Conservation (phyloP, 352 stramenopile genomes). For the Stephanocyclus meneghinianus region DNA sequence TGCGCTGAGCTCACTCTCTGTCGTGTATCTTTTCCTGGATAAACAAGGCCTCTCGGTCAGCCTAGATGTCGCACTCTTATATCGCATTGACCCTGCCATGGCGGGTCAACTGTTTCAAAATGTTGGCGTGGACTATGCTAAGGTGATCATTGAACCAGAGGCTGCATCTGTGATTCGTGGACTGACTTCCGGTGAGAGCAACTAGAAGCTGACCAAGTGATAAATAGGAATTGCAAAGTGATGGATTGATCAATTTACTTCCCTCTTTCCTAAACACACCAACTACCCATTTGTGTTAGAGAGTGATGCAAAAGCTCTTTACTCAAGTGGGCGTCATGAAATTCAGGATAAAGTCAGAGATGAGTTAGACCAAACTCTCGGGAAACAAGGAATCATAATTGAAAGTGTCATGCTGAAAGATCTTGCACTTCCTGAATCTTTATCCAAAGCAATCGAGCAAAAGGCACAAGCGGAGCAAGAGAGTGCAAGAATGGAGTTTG, state of each 20-base stretch:
- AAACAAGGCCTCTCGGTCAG: conserved; percentile 12
- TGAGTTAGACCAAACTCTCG: conserved; percentile 37
- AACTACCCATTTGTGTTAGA: conserved; percentile 1
- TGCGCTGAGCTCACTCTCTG: no score
- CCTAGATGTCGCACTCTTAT: conserved; percentile 35
- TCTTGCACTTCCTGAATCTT: conserved; percentile 31
- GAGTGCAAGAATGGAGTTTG: conserved; percentile 57
- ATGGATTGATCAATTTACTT: background rate
- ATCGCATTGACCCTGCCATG: conserved; percentile 40
- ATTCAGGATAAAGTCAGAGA: conserved; percentile 47
- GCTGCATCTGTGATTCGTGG: conserved; percentile 54
- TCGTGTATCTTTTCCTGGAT: background rate
- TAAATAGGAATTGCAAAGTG: background rate
- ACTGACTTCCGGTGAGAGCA: conserved; percentile 38
- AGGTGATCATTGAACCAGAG: conserved; percentile 53
- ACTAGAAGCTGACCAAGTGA: conserved; percentile 7
- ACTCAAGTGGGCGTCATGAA: conserved; percentile 43
- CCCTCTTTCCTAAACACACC: background rate
- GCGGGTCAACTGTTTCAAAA: conserved; percentile 44
- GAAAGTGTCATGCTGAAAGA: conserved; percentile 61
- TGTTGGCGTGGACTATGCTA: conserved; percentile 51
- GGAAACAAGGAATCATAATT: conserved; percentile 51
- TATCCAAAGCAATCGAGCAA: conserved; percentile 49
- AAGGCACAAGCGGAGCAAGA: conserved; percentile 68
- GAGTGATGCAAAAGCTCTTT: conserved; percentile 59